Base-by-base conservation (phyloP, 2,329 filamentous ascomycete genomes). In the Penicillium sp. region DNA sequence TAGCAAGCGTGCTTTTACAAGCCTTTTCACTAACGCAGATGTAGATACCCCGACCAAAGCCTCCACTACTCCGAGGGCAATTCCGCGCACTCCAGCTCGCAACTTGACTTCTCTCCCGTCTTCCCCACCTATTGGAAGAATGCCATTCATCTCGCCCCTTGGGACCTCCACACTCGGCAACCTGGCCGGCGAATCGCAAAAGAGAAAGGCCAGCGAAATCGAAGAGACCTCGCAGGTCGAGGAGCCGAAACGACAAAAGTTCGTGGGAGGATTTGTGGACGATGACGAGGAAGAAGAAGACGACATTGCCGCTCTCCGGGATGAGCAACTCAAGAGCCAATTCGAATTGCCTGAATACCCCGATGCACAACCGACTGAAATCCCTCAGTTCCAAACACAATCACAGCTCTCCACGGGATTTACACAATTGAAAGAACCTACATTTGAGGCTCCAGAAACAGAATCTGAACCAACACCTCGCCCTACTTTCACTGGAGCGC, bases 141-240 rank as follows among this genome's bases (percentile, higher is more conserved):
- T 69, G 65, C 57, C 63, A 5, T 63, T 69, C 28, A 62, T 67
- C 14, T 69, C 68, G 1, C 67, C 66, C 2, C 62, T 66, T 2
- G 54, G 57, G 11, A 49, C 48, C 6, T 59, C 63, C 33, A 57
- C 61, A n/a, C 48, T 57, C n/a, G 61, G 56, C 37, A 65, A 64
- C 14, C 57, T 59, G 10, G 32, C 55, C 54, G 28, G 47, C 37
- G 55, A 60, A 12, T 39, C 55, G n/a, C 58, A 63, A 37, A 70
- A 70, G 50, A 61, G 68, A 39, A 70, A 66, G 41, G 56, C 61
- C 25, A 50, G 52, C 7, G 49, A 55, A 22, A 30, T 44, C 7
- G 55, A 54, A 25, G 47, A 48, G 28, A 47, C 29, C 12, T 50
- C 61, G 13, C 52, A 57, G 37, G 39, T 46, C 5, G 47, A 47